Base-by-base conservation (phyloP, 306 rosid species). In the Acacia crassicarpa region DNA sequence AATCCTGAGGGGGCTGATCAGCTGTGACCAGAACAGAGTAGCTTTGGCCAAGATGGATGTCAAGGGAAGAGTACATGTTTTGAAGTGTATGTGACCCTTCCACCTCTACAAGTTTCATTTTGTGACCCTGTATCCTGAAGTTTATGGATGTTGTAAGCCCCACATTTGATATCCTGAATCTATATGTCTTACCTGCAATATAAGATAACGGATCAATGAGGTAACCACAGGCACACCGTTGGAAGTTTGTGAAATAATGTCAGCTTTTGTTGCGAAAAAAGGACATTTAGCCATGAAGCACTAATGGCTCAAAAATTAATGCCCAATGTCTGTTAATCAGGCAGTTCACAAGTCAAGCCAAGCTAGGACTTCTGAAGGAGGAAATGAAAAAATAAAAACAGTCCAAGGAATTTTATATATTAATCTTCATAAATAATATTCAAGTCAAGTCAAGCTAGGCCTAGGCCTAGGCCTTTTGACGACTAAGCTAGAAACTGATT, bases 1-100 rank as follows among this genome's bases (percentile, higher is more conserved):
- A 93, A 87, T 95, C 99, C 86, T 91, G 86, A 53, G 85, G 84
- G 38, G 96, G 96, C 86, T 95, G 99, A 71, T 95, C 85, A 45
- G 99, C 99, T 54, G 97, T 95, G 85, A 95, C 94, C 81, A 95
- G 78, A 41, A 95, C 98, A 67, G 99, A 95, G 82, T 87, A 93
- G 75, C 97, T 86, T 88, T 95, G 99, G 58, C 99, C 98, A 1
- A 93, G 89, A 84, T 95, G 99, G 85, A 95, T 82, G 88, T 93
- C 99, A 15, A 95, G 89, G 72, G 97, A 90, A 77, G 94, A 81
- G 78, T 93, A 93, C 1, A 81, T 54, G 81, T 88, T 95, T 85
- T 95, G 97, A 61, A 95, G 91, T 63, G 99, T 95, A 83, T 95
- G 99, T 75, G 99, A 93, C 75, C 99, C 99, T 88, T 95, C 99